phyloP scores from a whole-genome alignment of 2,329 filamentous ascomycete species.

The Helotiales sp. region DNA sequence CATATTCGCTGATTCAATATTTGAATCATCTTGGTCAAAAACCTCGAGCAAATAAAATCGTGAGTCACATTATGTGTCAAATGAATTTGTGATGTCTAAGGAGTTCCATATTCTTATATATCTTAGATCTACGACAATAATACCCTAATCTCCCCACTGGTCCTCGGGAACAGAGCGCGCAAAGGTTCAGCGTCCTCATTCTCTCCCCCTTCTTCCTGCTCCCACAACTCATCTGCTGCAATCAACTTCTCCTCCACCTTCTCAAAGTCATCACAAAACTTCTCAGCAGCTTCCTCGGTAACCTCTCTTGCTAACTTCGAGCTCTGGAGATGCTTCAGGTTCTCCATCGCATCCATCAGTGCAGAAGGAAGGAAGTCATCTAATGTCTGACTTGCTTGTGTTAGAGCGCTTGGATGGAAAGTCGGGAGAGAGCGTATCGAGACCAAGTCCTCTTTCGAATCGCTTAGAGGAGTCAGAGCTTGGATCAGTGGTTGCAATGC shows the following conservation, averaged over 20 bases:
- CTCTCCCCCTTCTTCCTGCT: slow-evolving; percentile 28
- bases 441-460: slow-evolving; percentile 52
- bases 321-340: slow-evolving; percentile 72
- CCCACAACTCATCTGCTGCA: slow-evolving; percentile 52
- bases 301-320: slow-evolving; percentile 70
- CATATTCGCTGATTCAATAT: too few species aligned
- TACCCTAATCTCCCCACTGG: slow-evolving; percentile 36
- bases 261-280: slow-evolving; percentile 85
- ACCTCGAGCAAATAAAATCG: too few species aligned
- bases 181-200: slow-evolving; percentile 28
- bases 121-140: slow-evolving; percentile 35
- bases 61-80: too few species aligned
- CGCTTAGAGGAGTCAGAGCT: slow-evolving; percentile 43
- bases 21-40: too few species aligned
- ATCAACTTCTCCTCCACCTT: slow-evolving; percentile 62
- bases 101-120: neutral
- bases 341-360: slow-evolving; percentile 86
- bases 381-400: slow-evolving; percentile 69
- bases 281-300: slow-evolving; percentile 78
- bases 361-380: slow-evolving; percentile 93
- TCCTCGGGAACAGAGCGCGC: slow-evolving; percentile 35
- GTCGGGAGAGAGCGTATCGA: slow-evolving; percentile 59
- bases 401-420: slow-evolving; percentile 62
- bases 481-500: slow-evolving; percentile 67
- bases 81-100: too few species aligned